Evolutionary conservation across 2,329 filamentous ascomycete genomes (phyloP).

Genomic region (Mariannaea elegans): DNA sequence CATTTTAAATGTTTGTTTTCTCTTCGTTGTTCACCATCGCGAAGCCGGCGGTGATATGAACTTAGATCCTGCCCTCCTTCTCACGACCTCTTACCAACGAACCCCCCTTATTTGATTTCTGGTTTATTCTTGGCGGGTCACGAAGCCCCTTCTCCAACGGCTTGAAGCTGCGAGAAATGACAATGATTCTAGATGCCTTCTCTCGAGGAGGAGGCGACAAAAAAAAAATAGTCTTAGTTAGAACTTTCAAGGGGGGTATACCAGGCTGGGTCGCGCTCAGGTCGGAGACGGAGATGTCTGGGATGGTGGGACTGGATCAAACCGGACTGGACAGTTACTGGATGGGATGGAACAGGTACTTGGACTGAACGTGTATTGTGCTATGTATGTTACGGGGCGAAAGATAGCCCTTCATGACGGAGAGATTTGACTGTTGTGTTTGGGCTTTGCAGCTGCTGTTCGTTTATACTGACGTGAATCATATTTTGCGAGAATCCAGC

Average conservation of each 20-base stretch:
- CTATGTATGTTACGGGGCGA: slow-evolving; percentile 23
- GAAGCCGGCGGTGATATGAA: slow-evolving; percentile 10
- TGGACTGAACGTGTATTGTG: slow-evolving; percentile 26
- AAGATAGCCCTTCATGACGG: slow-evolving; percentile 12
- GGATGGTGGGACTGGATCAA: slow-evolving; percentile 27
- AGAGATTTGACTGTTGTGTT: slow-evolving; percentile 7
- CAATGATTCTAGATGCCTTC: slow-evolving; percentile 23
- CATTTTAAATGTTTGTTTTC: slow-evolving; percentile 12
- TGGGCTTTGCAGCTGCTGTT: no score
- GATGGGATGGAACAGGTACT: slow-evolving; percentile 2
- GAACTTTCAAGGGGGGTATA: slow-evolving; percentile 16
- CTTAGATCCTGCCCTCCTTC: slow-evolving; percentile 14
- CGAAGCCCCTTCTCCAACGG: slow-evolving; percentile 18
- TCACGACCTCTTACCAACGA: slow-evolving; percentile 21
- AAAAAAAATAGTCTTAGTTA: slow-evolving; percentile 21
- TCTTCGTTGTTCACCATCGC: slow-evolving; percentile 12
- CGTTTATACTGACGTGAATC: no score
- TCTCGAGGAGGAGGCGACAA: slow-evolving; percentile 11
- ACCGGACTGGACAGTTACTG: slow-evolving; percentile 12
- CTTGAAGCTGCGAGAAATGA: slow-evolving; percentile 19
- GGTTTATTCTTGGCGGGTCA: slow-evolving; percentile 26
- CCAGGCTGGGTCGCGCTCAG: no score
- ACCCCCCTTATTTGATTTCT: slow-evolving; percentile 24
- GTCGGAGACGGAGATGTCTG: slow-evolving; percentile 11
- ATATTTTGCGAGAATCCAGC: no score